These are phyloP conservation scores for Ailanthus altissimus DNA, from an alignment of 345 rosid genomes.

Conservation along the genomic window DNA sequence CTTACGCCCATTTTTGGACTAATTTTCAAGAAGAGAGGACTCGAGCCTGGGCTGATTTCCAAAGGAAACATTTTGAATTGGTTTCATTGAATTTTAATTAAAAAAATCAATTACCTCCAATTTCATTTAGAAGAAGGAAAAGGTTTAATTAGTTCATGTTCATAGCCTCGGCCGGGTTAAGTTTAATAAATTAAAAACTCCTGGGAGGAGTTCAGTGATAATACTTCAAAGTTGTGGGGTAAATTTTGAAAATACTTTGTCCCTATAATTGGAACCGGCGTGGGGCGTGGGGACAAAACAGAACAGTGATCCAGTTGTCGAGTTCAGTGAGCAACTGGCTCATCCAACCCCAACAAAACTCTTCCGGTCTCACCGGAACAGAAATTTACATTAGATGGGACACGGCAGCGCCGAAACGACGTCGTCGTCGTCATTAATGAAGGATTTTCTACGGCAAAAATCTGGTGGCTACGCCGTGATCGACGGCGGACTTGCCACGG, in stretches of 20 bases:
- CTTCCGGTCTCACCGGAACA: background rate
- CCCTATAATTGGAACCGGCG: background rate
- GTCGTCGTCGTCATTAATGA: constrained; percentile 41
- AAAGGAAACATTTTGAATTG: no score
- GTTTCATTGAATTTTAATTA: no score
- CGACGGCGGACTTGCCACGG: constrained; percentile 87
- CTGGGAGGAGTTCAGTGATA: background rate
- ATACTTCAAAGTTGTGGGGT: background rate
- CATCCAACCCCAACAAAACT: background rate
- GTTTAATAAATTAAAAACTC: background rate
- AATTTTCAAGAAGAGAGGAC: no score
- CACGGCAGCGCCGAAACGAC: constrained; percentile 25
- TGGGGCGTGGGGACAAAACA: background rate
- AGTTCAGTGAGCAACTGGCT: background rate
- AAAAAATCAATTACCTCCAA: no score
- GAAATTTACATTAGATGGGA: background rate
- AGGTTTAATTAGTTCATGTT: background rate
- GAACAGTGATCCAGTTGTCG: background rate
- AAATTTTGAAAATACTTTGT: background rate
- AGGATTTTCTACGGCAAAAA: constrained; percentile 47
- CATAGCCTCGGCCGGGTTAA: background rate
- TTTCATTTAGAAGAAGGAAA: background rate
- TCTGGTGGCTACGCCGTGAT: constrained; percentile 60
- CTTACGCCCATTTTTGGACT: no score
- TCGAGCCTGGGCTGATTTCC: no score